Conservation (phyloP, 2,329 filamentous ascomycete genomes). For the Hypoxylon sp. region DNA sequence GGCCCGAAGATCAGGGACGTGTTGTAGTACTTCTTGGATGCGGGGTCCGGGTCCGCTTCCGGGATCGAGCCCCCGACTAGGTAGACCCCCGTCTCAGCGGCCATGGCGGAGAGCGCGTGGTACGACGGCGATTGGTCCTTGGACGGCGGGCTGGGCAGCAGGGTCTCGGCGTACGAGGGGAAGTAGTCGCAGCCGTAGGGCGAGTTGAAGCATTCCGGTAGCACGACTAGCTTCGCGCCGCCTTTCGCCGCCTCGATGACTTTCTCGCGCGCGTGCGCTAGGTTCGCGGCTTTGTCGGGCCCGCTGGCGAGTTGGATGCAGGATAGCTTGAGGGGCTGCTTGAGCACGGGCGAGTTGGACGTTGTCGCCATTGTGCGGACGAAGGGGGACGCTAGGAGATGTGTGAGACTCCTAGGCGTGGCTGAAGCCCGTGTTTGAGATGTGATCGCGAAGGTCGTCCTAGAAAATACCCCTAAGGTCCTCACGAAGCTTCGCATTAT, state of each 20-base stretch:
- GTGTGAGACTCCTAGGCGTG: constrained; percentile 20
- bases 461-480: constrained; percentile 45
- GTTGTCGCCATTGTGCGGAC: constrained; percentile 49
- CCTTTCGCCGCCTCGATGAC: constrained; percentile 83
- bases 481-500: constrained; percentile 50
- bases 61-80: constrained; percentile 94
- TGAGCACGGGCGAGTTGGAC: constrained; percentile 67
- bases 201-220: constrained; percentile 99
- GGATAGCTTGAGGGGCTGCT: constrained; percentile 83
- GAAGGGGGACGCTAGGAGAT: constrained; percentile 32
- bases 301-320: constrained; percentile 86
- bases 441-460: constrained; percentile 16
- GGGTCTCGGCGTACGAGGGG: constrained; percentile 89
- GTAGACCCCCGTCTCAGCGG: constrained; percentile 82
- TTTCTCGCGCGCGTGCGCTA: constrained; percentile 82
- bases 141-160: constrained; percentile 82
- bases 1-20: constrained; percentile 88
- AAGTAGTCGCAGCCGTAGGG: constrained; percentile 95
- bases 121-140: constrained; percentile 82
- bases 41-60: constrained; percentile 73
- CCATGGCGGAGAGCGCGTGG: constrained; percentile 85
- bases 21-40: constrained; percentile 84
- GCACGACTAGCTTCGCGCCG: constrained; percentile 88
- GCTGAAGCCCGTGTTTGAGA: constrained; percentile 12
- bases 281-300: constrained; percentile 87